A percentile compares a stretch with the other conserved stretches of the same genome.
Evolutionary conservation across 1,284 basidiomycete genomes (phyloP).

Genomic region (Blastosporella zonata): DNA sequence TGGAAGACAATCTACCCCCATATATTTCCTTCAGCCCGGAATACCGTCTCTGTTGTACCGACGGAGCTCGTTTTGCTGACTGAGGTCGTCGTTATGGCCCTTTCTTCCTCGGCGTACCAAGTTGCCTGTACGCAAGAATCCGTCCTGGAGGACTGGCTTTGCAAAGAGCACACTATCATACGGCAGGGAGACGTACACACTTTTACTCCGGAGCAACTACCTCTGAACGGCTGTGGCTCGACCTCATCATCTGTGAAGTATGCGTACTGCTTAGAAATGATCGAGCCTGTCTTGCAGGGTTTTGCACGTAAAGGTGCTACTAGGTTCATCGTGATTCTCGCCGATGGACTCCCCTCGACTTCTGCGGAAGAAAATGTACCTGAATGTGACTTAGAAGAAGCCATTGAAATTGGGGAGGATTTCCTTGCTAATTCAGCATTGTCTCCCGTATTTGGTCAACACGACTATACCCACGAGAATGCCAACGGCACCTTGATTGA

Average conservation of each 20-base stretch:
- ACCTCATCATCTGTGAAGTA: conserved; percentile 18
- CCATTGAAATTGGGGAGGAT: conserved; percentile 65
- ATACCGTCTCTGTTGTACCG: conserved; percentile 21
- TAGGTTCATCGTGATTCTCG: conserved; percentile 51
- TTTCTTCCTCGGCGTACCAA: conserved; percentile 42
- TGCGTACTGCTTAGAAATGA: conserved; percentile 46
- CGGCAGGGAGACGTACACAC: conserved; percentile 46
- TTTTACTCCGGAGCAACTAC: conserved; percentile 23
- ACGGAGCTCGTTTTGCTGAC: conserved; percentile 29
- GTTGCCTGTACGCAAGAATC: conserved; percentile 30
- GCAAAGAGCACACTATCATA: conserved; percentile 39
- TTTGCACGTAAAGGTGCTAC: conserved; percentile 50
- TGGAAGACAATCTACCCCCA: conserved; percentile 29
- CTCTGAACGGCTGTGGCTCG: conserved; percentile 18
- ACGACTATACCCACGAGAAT: conserved; percentile 15
- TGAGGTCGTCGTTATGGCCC: conserved; percentile 46
- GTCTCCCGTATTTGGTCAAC: conserved; percentile 17
- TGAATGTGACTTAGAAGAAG: conserved; percentile 40
- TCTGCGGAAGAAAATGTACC: conserved; percentile 22
- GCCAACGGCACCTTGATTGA: conserved; percentile 4
- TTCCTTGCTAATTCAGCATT: conserved; percentile 61
- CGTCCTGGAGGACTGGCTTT: conserved; percentile 41
- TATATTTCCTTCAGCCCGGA: conserved; percentile 18
- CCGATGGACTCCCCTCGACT: conserved; percentile 19
- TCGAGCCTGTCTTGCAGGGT: conserved; percentile 76